Conservation (phyloP, 2,329 filamentous ascomycete genomes). For the Davidsoniella eucalypti region DNA sequence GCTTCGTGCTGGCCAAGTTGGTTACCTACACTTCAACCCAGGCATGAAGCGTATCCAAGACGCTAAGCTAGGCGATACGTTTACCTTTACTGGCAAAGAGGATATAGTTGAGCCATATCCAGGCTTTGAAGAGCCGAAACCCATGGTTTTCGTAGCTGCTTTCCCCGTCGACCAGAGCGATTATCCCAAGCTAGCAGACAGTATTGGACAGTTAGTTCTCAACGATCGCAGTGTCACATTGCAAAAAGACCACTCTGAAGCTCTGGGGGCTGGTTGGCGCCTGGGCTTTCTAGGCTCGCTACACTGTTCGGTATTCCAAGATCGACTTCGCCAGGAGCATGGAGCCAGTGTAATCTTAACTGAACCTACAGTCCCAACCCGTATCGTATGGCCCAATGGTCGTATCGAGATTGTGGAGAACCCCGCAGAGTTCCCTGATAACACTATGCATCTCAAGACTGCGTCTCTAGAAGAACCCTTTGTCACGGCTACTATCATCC, state of each 20-base stretch:
- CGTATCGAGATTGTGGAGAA: slow-evolving; percentile 50
- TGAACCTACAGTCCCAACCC: slow-evolving; percentile 85
- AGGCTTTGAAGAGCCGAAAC: slow-evolving; percentile 92
- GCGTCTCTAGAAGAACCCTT: slow-evolving; percentile 35
- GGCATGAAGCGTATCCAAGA: slow-evolving; percentile 96
- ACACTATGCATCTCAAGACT: slow-evolving; percentile 20
- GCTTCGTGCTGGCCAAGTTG: slow-evolving; percentile 81
- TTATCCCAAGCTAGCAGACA: slow-evolving; percentile 76
- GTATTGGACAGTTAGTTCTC: slow-evolving; percentile 80
- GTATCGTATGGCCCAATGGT: slow-evolving; percentile 46
- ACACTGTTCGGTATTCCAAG: slow-evolving; percentile 98
- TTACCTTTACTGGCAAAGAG: slow-evolving; percentile 66
- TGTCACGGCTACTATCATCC: slow-evolving; percentile 69
- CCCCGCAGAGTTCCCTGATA: slow-evolving; percentile 64
- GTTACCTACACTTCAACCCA: slow-evolving; percentile 93
- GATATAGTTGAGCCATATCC: slow-evolving; percentile 63
- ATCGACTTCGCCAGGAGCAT: slow-evolving; percentile 84
- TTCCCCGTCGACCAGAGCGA: slow-evolving; percentile 87
- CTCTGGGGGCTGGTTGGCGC: slow-evolving; percentile 83
- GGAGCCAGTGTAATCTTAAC: slow-evolving; percentile 93
- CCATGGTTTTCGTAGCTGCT: slow-evolving; percentile 96
- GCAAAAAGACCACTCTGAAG: slow-evolving; percentile 87
- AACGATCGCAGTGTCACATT: slow-evolving; percentile 92
- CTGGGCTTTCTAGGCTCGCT: slow-evolving; percentile 90
- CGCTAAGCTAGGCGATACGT: slow-evolving; percentile 90